Evolutionary conservation across 2,329 filamentous ascomycete genomes (phyloP).

Genomic region (Aspergillus oerlinghausenensis): DNA sequence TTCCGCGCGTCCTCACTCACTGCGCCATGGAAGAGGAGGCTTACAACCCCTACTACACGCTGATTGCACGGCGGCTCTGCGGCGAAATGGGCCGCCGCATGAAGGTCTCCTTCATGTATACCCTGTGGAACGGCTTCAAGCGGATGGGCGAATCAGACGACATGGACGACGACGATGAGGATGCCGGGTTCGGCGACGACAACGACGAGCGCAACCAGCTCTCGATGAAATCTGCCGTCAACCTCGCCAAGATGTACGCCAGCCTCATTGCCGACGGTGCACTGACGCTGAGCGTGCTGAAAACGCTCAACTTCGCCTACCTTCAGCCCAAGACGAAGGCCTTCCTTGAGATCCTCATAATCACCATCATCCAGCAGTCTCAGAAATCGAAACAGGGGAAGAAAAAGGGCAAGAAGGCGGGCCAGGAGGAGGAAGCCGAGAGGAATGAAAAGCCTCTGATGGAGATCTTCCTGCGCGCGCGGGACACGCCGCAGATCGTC

Average conservation of each 20-base stretch:
- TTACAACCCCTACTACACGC: slow-evolving; percentile 91
- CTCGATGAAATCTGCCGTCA: slow-evolving; percentile 58
- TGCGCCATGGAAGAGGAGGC: slow-evolving; percentile 76
- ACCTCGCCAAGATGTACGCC: slow-evolving; percentile 64
- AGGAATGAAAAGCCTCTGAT: slow-evolving; percentile 56
- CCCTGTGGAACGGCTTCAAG: slow-evolving; percentile 80
- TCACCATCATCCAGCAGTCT: slow-evolving; percentile 67
- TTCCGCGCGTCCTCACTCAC: slow-evolving; percentile 81
- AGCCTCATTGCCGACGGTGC: slow-evolving; percentile 57
- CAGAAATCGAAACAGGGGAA: slow-evolving; percentile 44
- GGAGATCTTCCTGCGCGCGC: slow-evolving; percentile 62
- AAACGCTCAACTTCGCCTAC: slow-evolving; percentile 69
- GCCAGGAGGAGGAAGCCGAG: slow-evolving; percentile 20
- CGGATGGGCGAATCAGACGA: slow-evolving; percentile 69
- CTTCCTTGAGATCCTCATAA: slow-evolving; percentile 76
- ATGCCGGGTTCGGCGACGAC: slow-evolving; percentile 51
- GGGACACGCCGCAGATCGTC: slow-evolving; percentile 63
- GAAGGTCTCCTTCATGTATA: slow-evolving; percentile 80
- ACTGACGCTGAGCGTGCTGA: slow-evolving; percentile 54
- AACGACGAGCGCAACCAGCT: slow-evolving; percentile 51
- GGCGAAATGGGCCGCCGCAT: slow-evolving; percentile 61
- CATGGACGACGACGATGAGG: slow-evolving; percentile 60
- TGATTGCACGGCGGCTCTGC: slow-evolving; percentile 76
- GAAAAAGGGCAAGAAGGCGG: slow-evolving; percentile 15
- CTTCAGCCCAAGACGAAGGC: slow-evolving; percentile 69